Base-by-base conservation (phyloP, 2,329 filamentous ascomycete genomes). In the Colletotrichum sp. region DNA sequence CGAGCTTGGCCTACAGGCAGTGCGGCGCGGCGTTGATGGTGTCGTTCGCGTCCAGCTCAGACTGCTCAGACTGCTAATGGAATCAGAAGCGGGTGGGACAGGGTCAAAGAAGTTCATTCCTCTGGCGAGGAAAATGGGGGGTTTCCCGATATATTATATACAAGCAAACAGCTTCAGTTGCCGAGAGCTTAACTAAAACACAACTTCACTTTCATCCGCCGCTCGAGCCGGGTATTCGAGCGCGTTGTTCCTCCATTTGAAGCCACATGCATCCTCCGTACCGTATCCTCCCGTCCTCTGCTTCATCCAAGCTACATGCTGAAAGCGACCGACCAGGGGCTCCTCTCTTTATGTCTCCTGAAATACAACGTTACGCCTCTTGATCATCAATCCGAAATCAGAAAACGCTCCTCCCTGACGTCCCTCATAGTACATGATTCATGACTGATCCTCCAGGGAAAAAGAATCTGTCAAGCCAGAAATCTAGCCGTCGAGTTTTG, bases 351-450 rank as follows among this genome's bases (percentile, higher is more conserved):
- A 75, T 71, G 74, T 76, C 74, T 76, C 70, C 72, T 71, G 71
- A 68, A 77, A 77, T 71, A 66, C 30, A 71, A 66, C 66, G 57
- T 34, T 71, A 57, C 75, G 75, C 75, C 75, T 77, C 72, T 76
- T 75, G 66, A 77, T 77, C 75, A 63, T 75, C 72, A 77, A 76
- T 66, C 32, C 66, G 61, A 66, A 77, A 76, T 61, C 66, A 71
- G 32, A 67, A 77, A 77, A 75, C 67, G 75, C 75, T 77, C 75
- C 75, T 71, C 59, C 75, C 70, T 61, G 65, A 71, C 70, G 62
- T 76, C 77, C 64, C 69, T 78, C 72, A 78, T 69, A 70, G 69
- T 77, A 76, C 69, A 77, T 79, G 62, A 65, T 74, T 74, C 71
- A 62, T 76, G 71, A 61, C 65, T 57, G 59, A 59, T 66, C 27